Evolutionary conservation across 208 protist species (phyloP).

Genomic region (Crithidia mellificae): DNA sequence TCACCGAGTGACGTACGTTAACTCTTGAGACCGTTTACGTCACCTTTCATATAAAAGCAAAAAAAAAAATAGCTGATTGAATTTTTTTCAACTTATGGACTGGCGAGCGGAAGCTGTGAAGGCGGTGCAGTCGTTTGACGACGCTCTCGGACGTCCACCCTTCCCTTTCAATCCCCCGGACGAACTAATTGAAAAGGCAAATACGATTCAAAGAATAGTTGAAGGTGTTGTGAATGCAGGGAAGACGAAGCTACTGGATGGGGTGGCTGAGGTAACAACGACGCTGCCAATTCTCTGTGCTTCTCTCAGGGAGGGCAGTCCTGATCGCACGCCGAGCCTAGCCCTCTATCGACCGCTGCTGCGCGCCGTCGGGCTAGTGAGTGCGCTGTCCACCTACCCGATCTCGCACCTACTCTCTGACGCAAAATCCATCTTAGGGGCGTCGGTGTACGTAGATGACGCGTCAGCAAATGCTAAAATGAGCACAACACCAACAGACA

Average conservation of each 20-base stretch:
- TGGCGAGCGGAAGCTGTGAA: slow-evolving; percentile 9
- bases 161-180: slow-evolving; percentile 43
- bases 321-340: slow-evolving; percentile 42
- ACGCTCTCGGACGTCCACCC: slow-evolving; percentile 55
- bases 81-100: neutral
- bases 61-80: neutral
- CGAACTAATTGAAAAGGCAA: slow-evolving; percentile 32
- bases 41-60: too few relatives aligned
- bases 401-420: slow-evolving; percentile 45
- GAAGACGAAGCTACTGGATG: slow-evolving; percentile 30
- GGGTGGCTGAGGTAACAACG: slow-evolving; percentile 45
- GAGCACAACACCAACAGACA: too few relatives aligned
- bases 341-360: slow-evolving; percentile 49
- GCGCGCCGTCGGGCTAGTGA: slow-evolving; percentile 35
- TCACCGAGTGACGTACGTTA: too few relatives aligned
- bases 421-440: slow-evolving; percentile 40
- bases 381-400: slow-evolving; percentile 58
- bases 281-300: slow-evolving; percentile 79
- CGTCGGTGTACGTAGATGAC: slow-evolving; percentile 10
- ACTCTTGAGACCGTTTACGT: too few relatives aligned
- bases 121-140: slow-evolving; percentile 47
- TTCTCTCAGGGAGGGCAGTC: slow-evolving; percentile 56
- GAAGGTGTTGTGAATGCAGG: slow-evolving; percentile 9
- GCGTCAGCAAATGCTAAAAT: too few relatives aligned
- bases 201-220: slow-evolving; percentile 22